These are phyloP conservation scores for Hypoxylon rickii DNA, from an alignment of 495 filamentous ascomycete genomes.

Conservation along the genomic window DNA sequence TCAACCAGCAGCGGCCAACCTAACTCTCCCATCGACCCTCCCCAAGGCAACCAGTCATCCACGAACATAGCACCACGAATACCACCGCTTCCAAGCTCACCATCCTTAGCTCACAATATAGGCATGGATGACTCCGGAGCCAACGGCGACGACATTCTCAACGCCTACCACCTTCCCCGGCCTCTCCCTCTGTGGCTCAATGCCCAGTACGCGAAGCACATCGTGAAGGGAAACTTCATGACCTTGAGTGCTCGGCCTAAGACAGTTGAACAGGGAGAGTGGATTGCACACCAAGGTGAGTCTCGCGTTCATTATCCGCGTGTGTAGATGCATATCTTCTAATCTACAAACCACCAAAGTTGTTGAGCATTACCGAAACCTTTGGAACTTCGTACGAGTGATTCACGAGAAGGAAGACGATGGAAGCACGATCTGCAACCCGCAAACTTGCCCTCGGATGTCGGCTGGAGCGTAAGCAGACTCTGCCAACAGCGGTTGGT, in stretches of 20 bases:
- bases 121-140: slow-evolving; percentile 52
- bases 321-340: slow-evolving; percentile 8
- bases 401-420: slow-evolving; percentile 78
- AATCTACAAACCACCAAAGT: slow-evolving; percentile 56
- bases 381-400: slow-evolving; percentile 81
- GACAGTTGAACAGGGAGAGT: slow-evolving; percentile 88
- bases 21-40: slow-evolving; percentile 48
- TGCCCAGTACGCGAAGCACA: slow-evolving; percentile 78
- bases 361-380: slow-evolving; percentile 86
- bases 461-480: slow-evolving; percentile 81
- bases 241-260: slow-evolving; percentile 87
- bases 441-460: slow-evolving; percentile 84
- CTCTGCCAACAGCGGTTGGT: background rate
- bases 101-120: slow-evolving; percentile 57
- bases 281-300: slow-evolving; percentile 92
- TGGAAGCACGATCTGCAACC: slow-evolving; percentile 77
- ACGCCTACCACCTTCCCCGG: slow-evolving; percentile 53
- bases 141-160: slow-evolving; percentile 56
- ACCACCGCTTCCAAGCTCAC: slow-evolving; percentile 63
- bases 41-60: slow-evolving; percentile 52
- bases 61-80: slow-evolving; percentile 56
- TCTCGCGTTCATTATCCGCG: slow-evolving; percentile 1
- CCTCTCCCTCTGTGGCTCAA: slow-evolving; percentile 68
- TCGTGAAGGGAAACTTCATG: slow-evolving; percentile 96
- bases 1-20: slow-evolving; percentile 44